Evolutionary conservation across 257 asterid genomes (phyloP).

Genomic region (Paulownia fortunei): DNA sequence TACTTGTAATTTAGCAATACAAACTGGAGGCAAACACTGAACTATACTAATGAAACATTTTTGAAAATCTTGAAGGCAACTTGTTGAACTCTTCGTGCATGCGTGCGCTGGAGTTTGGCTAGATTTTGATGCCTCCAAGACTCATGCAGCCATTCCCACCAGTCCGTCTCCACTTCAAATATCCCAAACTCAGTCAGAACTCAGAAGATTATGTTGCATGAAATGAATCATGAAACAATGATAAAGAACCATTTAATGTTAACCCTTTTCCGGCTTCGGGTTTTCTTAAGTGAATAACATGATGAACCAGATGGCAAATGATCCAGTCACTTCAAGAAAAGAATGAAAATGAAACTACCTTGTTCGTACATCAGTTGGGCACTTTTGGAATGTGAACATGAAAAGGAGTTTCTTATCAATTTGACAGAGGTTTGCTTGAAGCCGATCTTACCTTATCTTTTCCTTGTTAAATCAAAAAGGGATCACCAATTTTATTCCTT

Average conservation of each 20-base stretch:
- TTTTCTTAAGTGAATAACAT: not conserved
- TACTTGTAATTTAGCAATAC: no score
- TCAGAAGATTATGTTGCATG: no score
- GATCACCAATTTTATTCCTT: slow-evolving; percentile 21
- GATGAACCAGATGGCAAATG: not conserved
- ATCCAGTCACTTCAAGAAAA: not conserved
- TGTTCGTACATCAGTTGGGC: not conserved
- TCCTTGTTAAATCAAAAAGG: not conserved
- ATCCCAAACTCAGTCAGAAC: no score
- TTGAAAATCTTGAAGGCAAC: not conserved
- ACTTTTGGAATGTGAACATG: no score
- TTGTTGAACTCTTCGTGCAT: not conserved
- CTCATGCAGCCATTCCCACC: not conserved
- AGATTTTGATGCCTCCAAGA: not conserved
- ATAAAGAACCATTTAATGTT: not conserved
- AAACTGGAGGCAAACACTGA: no score
- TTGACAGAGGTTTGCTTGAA: not conserved
- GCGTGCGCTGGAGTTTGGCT: not conserved
- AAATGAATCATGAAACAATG: not conserved
- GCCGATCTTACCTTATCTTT: not conserved
- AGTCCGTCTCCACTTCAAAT: no score
- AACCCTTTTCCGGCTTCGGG: no score
- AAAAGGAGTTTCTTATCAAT: not conserved
- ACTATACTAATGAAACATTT: no score
- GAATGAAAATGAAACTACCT: not conserved